Percentiles rank a stretch among this genome's conserved stretches.
phyloP scores from a whole-genome alignment of 495 filamentous ascomycete genomes.

The Podospora conica region DNA sequence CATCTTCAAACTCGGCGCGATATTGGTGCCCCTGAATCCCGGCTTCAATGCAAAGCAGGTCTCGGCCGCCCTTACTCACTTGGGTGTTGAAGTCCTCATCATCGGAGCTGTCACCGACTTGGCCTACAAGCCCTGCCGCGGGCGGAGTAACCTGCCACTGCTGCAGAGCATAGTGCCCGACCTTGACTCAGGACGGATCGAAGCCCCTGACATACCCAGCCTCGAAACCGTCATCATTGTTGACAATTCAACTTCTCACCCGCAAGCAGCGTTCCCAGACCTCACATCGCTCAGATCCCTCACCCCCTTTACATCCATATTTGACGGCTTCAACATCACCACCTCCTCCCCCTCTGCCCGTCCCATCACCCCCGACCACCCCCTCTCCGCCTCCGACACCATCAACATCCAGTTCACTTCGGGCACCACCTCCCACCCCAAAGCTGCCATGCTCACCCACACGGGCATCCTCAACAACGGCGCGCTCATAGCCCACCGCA shows the following conservation, averaged over 20 bases:
- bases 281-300: conserved; percentile 22
- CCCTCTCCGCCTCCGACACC: conserved; percentile 60
- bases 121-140: conserved; percentile 63
- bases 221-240: conserved; percentile 67
- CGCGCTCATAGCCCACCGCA: conserved; percentile 60
- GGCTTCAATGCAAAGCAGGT: conserved; percentile 81
- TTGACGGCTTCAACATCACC: conserved; percentile 23
- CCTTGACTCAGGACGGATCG: conserved; percentile 44
- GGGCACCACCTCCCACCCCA: conserved; percentile 83
- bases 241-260: conserved; percentile 64
- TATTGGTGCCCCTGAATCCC: conserved; percentile 88
- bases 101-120: conserved; percentile 83
- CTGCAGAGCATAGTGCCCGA: conserved; percentile 60
- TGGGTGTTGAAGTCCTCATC: conserved; percentile 69
- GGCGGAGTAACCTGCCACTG: conserved; percentile 66
- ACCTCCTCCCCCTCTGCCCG: conserved; percentile 30
- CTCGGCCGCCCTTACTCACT: conserved; percentile 67
- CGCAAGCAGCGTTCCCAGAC: conserved; percentile 25
- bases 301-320: conserved; percentile 51
- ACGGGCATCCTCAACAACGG: conserved; percentile 78
- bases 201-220: conserved; percentile 61
- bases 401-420: conserved; percentile 97
- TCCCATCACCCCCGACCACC: conserved; percentile 36
- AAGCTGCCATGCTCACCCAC: conserved; percentile 87
- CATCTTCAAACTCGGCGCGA: conserved; percentile 84